Evolutionary conservation across 2,329 filamentous ascomycete species (phyloP).

Genomic region (Penicillium thymicola): DNA sequence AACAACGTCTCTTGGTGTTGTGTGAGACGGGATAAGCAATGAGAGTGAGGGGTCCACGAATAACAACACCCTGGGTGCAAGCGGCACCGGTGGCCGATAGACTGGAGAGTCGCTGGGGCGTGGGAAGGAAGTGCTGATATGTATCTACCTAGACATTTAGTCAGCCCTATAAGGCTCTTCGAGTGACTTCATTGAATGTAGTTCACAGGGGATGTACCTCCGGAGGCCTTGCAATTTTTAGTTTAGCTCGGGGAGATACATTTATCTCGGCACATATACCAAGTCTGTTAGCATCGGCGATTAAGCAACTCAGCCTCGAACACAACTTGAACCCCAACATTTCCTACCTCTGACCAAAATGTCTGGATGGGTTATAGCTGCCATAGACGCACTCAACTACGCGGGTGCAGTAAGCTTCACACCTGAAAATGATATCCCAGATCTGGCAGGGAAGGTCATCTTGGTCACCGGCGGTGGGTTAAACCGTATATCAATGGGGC

Average conservation of each 20-base stretch:
- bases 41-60: too few relatives aligned
- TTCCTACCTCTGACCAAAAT: background rate
- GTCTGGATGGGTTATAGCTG: conserved; percentile 14
- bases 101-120: background rate
- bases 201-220: background rate
- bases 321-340: background rate
- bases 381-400: conserved; percentile 18
- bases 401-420: conserved; percentile 25
- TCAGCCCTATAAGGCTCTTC: background rate
- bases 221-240: background rate
- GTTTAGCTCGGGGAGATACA: background rate
- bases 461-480: conserved; percentile 37
- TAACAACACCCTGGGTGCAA: background rate
- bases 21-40: too few relatives aligned
- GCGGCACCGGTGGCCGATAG: background rate
- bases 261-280: background rate
- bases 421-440: conserved; percentile 34
- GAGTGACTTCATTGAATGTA: background rate
- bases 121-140: too few relatives aligned
- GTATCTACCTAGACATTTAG: background rate
- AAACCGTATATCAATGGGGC: conserved; percentile 26
- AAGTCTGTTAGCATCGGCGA: background rate
- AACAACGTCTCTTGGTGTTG: too few relatives aligned
- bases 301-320: background rate
- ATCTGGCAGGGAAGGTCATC: conserved; percentile 34